Percentiles rank a stretch among this genome's conserved stretches.
These are phyloP conservation scores for Hypoxylon crocopeplum DNA, from an alignment of 495 filamentous ascomycete genomes.

Conservation along the genomic window DNA sequence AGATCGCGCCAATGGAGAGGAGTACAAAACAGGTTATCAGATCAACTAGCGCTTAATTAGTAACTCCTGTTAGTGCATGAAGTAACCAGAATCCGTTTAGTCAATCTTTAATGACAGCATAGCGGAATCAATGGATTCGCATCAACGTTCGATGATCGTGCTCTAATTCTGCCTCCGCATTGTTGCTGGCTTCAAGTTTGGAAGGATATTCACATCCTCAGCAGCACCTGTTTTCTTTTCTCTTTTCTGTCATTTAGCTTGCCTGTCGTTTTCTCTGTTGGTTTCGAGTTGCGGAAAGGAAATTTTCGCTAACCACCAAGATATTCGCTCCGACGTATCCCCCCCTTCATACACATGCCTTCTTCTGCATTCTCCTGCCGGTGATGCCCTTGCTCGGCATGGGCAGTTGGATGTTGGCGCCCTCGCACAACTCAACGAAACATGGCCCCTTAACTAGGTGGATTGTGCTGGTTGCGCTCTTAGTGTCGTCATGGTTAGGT, in stretches of 20 bases:
- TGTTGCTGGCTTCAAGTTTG: conserved; percentile 8
- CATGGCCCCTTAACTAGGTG: conserved; percentile 24
- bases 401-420: conserved; percentile 42
- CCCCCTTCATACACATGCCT: conserved; percentile 46
- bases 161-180: conserved; percentile 7
- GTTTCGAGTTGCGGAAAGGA: conserved; percentile 2
- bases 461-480: conserved; percentile 24
- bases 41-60: neutral
- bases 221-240: neutral
- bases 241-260: neutral
- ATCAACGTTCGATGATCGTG: too few relatives aligned
- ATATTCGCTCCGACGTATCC: too few relatives aligned
- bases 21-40: conserved; percentile 22
- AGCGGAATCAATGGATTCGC: too few relatives aligned
- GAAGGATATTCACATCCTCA: conserved; percentile 1
- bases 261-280: conserved; percentile 2
- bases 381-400: conserved; percentile 55
- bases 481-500: conserved; percentile 42
- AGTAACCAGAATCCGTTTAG: conserved; percentile 4
- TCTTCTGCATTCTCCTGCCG: conserved; percentile 39
- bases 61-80: conserved; percentile 28
- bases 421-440: conserved; percentile 26
- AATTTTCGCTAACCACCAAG: neutral
- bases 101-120: conserved; percentile 16
- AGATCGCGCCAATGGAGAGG: conserved; percentile 7